These are phyloP conservation scores for Fusarium sororula DNA, from an alignment of 2,329 filamentous ascomycete species.

Conservation along the genomic window DNA sequence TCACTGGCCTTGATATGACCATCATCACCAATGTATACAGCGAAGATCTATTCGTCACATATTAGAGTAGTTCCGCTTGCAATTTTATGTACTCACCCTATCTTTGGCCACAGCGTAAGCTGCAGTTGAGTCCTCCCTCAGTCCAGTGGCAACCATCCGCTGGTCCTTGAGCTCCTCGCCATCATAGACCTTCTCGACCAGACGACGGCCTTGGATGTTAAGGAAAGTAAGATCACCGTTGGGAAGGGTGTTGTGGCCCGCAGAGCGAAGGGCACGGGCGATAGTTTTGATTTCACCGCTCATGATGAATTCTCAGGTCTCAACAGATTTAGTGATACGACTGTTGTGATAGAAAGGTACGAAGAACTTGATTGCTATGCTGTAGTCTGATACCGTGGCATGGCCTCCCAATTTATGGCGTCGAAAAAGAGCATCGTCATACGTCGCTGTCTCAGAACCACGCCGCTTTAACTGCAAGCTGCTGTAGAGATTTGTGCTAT, in stretches of 20 bases:
- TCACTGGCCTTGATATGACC: neutral
- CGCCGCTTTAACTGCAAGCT: neutral
- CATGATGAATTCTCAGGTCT: neutral
- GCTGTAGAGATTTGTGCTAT: fast-evolving
- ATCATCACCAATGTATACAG: neutral
- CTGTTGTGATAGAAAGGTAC: fast-evolving
- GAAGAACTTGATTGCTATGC: neutral
- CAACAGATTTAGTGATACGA: fast-evolving
- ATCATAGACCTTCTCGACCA: neutral
- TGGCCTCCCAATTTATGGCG: neutral
- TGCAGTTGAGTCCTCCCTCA: neutral
- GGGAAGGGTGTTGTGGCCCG: neutral
- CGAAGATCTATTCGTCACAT: neutral
- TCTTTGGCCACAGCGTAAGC: neutral
- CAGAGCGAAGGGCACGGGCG: neutral
- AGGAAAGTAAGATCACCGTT: neutral
- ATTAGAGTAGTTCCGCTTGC: neutral
- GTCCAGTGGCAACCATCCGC: neutral
- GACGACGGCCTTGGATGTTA: fast-evolving
- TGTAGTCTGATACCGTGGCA: fast-evolving
- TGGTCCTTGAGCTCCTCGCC: neutral
- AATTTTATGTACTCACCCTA: neutral
- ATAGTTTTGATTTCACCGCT: neutral
- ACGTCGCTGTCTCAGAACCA: neutral
- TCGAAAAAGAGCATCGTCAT: neutral